Evolutionary conservation across 345 rosid genomes (phyloP), one percentile per base, ranked within the genome.

Genomic region (Dovyalis caffra): DNA sequence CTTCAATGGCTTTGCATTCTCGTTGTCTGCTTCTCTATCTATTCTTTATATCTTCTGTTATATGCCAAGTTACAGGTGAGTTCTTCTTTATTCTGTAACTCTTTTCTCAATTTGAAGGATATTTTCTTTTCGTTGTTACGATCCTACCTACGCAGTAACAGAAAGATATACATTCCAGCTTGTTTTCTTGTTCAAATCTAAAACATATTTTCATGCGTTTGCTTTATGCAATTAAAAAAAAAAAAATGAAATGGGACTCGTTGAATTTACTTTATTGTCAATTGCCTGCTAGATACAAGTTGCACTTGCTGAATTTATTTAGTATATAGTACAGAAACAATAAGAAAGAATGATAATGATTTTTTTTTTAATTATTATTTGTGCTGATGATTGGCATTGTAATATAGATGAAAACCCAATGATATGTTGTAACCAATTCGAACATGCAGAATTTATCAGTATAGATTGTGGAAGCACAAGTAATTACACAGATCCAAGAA

Each of bases 391-490:
- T 68, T 20, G 18, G 71, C 6, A 43, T 28, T 40, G 71, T 68
- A 40, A 31, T 31, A 21, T 6, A 9, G 62, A 12, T 69, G 23
- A 51, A 23, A 68, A 28, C 16, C n/a, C 26, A 43, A 10, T 6
- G 11, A 26, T 14, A 25, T 35, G 34, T 20, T 21, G 3, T 16
- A 25, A 60, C 67, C 20, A 8, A 58, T 40, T 43, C 70, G 40
- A 28, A 62, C 63, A 35, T 79, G 87, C 90, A 96, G 99, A 93
- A 64, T 96, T 96, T 77, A 63, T 86, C 70, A 96, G 98, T 79
- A 85, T 96, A 83, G 98, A 96, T 73, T 96, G 99, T 72, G 97
- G 99, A 76, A 85, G 97, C 68, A 72, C 86, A 71, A 77, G 82
- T 66, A 86, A 90, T 82, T 85, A 87, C 86, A 90, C 86, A 26